These are phyloP conservation scores for Oehlia diaphana DNA, from an alignment of 192 early-diverging fungal species.

Conservation along the genomic window DNA sequence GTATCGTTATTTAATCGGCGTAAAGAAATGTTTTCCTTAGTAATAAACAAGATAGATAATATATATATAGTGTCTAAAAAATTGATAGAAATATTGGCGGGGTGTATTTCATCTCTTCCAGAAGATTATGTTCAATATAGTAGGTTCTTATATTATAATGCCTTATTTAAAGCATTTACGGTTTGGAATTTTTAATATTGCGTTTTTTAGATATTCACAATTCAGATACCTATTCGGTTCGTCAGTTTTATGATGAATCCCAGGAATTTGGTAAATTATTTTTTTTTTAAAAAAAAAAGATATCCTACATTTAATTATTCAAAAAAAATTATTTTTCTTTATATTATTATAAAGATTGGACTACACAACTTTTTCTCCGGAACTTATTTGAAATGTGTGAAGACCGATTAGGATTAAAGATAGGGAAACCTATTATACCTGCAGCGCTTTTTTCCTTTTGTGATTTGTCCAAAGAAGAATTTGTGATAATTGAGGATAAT, in stretches of 20 bases:
- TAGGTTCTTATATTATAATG: neutral
- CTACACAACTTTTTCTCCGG: slow-evolving; percentile 6
- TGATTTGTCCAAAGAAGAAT: slow-evolving; percentile 1
- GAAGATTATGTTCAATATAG: neutral
- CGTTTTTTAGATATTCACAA: neutral
- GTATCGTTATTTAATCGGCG: neutral
- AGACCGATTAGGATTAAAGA: neutral
- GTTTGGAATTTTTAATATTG: neutral
- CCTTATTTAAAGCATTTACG: too few relatives aligned
- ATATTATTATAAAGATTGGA: neutral
- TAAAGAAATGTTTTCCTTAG: neutral
- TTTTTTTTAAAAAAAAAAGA: neutral
- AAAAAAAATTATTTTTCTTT: neutral
- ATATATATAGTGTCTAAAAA: neutral
- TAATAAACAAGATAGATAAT: neutral
- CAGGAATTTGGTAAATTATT: neutral
- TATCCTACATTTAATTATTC: neutral
- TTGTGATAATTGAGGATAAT: neutral
- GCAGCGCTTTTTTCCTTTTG: slow-evolving; percentile 8
- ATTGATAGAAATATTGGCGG: slow-evolving; percentile 6
- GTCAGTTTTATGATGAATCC: neutral
- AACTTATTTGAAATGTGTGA: neutral
- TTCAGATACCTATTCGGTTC: neutral
- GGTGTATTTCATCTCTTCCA: neutral
- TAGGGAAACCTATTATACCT: slow-evolving; percentile 1